Percentiles rank a stretch among this genome's conserved stretches.
Conservation (phyloP, 495 filamentous ascomycete species). For the Neurospora africana region DNA sequence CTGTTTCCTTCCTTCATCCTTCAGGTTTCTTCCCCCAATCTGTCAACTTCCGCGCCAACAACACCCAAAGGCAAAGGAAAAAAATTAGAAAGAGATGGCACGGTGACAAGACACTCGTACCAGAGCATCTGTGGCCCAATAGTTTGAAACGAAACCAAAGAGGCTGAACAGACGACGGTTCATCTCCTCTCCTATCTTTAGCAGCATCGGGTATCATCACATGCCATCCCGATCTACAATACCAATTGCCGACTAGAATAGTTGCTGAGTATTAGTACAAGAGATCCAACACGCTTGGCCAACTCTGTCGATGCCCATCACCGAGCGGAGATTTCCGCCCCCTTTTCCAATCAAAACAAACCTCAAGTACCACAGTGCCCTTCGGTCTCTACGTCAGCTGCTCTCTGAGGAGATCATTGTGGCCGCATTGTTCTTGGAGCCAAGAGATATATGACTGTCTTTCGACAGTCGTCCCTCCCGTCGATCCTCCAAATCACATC, state of each 20-base stretch:
- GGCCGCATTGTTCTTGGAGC: neutral
- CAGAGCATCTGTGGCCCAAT: neutral
- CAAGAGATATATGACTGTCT: neutral
- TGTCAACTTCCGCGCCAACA: slow-evolving; percentile 1
- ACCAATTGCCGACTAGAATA: neutral
- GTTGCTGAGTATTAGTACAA: neutral
- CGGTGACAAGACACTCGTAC: neutral
- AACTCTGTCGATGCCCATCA: neutral
- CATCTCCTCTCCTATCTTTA: neutral
- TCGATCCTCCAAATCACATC: neutral
- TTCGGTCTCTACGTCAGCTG: neutral
- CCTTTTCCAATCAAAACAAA: neutral
- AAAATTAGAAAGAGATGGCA: neutral
- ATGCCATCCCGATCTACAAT: neutral
- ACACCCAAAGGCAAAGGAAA: neutral
- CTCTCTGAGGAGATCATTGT: neutral
- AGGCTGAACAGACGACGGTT: neutral
- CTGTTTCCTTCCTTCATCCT: neutral
- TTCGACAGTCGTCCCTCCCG: neutral
- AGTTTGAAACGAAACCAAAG: neutral
- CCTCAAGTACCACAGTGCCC: neutral
- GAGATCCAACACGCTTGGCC: neutral
- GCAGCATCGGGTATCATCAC: neutral
- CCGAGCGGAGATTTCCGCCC: neutral
- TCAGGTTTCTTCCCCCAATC: slow-evolving; percentile 3